Evolutionary conservation across 441 rosid species (phyloP).

Genomic region (Aleurites moluccanus): DNA sequence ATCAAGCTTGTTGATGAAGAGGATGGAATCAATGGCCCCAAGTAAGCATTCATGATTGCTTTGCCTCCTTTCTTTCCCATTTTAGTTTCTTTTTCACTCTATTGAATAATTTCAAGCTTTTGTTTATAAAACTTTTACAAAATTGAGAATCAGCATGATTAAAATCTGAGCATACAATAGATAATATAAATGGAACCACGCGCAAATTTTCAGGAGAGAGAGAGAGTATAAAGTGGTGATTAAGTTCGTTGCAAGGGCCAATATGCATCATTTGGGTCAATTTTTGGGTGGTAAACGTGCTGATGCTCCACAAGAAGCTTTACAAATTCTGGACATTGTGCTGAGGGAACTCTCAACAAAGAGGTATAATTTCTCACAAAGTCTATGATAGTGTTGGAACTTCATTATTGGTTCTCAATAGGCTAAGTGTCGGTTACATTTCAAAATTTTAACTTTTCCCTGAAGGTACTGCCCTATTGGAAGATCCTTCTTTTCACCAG

Average conservation of each 20-base stretch:
- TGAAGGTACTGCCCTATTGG: slow-evolving; percentile 81
- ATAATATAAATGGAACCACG: slow-evolving; percentile 10
- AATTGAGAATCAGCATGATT: not conserved
- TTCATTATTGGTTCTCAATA: not conserved
- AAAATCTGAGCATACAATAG: not conserved
- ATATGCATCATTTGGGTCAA: slow-evolving; percentile 84
- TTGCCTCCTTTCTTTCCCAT: not conserved
- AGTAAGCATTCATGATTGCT: slow-evolving; percentile 40
- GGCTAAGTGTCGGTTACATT: not conserved
- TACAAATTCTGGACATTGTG: slow-evolving; percentile 90
- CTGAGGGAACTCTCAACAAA: slow-evolving; percentile 78
- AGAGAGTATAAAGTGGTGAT: slow-evolving; percentile 82
- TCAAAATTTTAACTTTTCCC: slow-evolving; percentile 7
- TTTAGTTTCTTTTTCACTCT: slow-evolving; percentile 10
- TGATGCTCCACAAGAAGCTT: slow-evolving; percentile 88
- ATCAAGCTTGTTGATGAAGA: slow-evolving; percentile 82
- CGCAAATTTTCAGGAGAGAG: slow-evolving; percentile 57
- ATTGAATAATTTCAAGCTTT: not conserved
- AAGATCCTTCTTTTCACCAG: slow-evolving; percentile 91
- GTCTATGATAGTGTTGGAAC: slow-evolving; percentile 9
- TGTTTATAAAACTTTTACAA: not conserved
- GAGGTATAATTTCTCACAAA: slow-evolving; percentile 40
- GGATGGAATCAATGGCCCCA: slow-evolving; percentile 78
- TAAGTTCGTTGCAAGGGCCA: slow-evolving; percentile 83
- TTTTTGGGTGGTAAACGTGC: slow-evolving; percentile 89